phyloP scores from a whole-genome alignment of 2,329 filamentous ascomycete genomes.

The Ilyonectria mors-panacis region DNA sequence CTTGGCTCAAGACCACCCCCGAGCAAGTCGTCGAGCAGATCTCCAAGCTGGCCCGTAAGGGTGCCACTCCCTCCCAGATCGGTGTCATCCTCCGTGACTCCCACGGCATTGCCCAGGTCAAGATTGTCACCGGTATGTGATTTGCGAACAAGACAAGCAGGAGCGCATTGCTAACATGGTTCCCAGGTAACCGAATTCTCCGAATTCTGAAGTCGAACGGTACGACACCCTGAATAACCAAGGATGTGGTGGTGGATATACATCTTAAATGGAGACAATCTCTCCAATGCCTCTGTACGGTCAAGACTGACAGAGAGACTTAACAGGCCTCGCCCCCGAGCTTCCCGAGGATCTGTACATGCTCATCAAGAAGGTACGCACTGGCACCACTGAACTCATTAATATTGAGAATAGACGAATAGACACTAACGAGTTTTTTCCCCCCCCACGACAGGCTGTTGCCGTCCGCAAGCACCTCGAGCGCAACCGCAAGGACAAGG shows the following conservation, averaged over 20 bases:
- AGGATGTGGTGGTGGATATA: constrained; percentile 48
- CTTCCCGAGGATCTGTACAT: constrained; percentile 99
- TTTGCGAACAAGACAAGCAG: not conserved
- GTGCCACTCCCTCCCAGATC: constrained; percentile 98
- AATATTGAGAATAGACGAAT: too few relatives aligned
- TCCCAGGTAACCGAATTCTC: constrained; percentile 98
- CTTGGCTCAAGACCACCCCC: constrained; percentile 99
- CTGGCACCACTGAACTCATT: not conserved
- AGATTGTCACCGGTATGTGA: constrained; percentile 91
- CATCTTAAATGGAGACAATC: constrained; percentile 46
- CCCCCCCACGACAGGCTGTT: constrained; percentile 75
- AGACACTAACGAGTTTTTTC: constrained; percentile 18
- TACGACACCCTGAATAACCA: constrained; percentile 72
- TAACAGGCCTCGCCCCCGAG: constrained; percentile 95
- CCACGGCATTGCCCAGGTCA: constrained; percentile 98
- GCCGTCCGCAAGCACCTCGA: constrained; percentile 99
- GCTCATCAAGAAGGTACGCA: constrained; percentile 98
- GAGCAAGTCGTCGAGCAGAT: constrained; percentile 99
- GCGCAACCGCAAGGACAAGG: constrained; percentile 99
- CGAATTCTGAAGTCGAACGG: constrained; percentile 98
- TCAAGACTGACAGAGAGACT: constrained; percentile 95
- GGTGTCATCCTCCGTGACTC: constrained; percentile 98
- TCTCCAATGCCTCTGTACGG: constrained; percentile 85
- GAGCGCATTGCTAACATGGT: constrained; percentile 54
- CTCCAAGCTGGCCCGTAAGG: constrained; percentile 99